Conservation (phyloP, 208 protist species). For the Acanthamoeba royreba region DNA sequence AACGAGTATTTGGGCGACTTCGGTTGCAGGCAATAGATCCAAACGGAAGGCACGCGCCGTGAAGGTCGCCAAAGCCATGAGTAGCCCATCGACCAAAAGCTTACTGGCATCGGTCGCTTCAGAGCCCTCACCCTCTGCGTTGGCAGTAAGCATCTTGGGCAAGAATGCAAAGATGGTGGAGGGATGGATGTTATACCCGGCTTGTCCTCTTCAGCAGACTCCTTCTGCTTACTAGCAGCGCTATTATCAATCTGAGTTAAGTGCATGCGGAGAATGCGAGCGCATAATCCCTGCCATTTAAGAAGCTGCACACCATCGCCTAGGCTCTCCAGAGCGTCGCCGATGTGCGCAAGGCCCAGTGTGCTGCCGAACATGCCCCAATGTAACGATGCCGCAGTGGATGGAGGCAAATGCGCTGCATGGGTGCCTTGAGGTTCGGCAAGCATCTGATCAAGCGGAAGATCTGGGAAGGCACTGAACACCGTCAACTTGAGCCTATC, state of each 20-base stretch:
- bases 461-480: slow-evolving; percentile 7
- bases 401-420: not conserved
- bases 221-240: not conserved
- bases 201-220: not conserved
- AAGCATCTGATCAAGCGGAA: not conserved
- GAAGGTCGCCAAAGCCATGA: not conserved
- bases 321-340: slow-evolving; percentile 16
- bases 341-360: not conserved
- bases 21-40: not conserved
- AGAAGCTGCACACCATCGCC: not conserved
- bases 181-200: not conserved
- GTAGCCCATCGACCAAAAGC: not conserved
- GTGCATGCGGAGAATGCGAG: not conserved
- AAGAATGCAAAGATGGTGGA: not conserved
- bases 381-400: not conserved
- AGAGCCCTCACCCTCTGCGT: not conserved
- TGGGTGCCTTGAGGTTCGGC: not conserved
- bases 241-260: not conserved
- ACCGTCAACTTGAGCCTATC: not conserved
- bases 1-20: not conserved
- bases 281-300: not conserved
- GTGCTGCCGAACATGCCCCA: slow-evolving; percentile 31
- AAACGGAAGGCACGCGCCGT: slow-evolving; percentile 16
- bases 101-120: not conserved
- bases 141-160: not conserved